Conservation (phyloP, 2,329 filamentous ascomycete genomes). For the Penicillium sp. region DNA sequence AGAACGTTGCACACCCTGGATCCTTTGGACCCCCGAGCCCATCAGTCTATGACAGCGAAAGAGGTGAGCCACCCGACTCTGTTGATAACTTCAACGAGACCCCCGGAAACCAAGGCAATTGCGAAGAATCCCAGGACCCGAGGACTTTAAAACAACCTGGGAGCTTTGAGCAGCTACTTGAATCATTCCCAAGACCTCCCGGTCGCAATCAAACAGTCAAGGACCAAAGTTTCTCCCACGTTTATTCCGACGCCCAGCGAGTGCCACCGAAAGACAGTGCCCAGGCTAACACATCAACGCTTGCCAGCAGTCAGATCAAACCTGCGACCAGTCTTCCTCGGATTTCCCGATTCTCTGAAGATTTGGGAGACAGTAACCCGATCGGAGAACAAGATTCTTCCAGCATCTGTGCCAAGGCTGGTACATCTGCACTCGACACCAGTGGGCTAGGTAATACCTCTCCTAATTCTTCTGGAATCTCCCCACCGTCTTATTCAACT, state of each 20-base stretch:
- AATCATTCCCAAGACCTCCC: conserved; percentile 2
- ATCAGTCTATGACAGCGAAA: conserved; percentile 3
- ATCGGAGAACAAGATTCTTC: not conserved
- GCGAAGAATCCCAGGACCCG: not conserved
- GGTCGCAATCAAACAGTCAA: not conserved
- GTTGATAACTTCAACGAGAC: not conserved
- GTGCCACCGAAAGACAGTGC: not conserved
- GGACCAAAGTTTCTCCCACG: not conserved
- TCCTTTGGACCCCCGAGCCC: not conserved
- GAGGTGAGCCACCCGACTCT: not conserved
- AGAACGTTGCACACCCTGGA: not conserved
- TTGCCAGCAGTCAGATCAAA: not conserved
- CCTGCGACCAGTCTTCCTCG: not conserved
- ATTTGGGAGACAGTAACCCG: not conserved
- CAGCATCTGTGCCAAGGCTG: not conserved
- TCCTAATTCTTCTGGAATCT: not conserved
- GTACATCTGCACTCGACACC: not conserved
- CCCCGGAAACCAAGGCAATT: not conserved
- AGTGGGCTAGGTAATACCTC: not conserved
- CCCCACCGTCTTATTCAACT: not conserved
- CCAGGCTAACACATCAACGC: not conserved
- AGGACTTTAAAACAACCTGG: not conserved
- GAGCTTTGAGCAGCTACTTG: not conserved
- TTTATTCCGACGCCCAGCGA: not conserved
- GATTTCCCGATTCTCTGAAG: not conserved